Evolutionary conservation across 2,329 filamentous ascomycete species (phyloP), one percentile per base, ranked within the genome.

Genomic region (Rhynchosporium agropyri): DNA sequence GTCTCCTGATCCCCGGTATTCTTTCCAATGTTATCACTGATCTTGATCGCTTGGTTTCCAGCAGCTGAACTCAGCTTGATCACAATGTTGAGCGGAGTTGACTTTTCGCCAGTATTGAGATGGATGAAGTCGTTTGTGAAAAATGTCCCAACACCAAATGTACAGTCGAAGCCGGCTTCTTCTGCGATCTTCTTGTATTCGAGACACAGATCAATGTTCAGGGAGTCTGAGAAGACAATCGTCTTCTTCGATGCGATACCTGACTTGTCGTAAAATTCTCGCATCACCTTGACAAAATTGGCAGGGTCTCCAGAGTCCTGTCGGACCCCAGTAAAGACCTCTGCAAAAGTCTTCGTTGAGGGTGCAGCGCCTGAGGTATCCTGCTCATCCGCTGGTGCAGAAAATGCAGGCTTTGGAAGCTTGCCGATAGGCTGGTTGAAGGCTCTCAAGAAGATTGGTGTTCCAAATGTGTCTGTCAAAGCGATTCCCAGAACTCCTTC

Each of bases 391-490:
- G 36, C 42, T 8, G 36, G 1, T 20, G 57, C 48, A 63, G 51
- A 29, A 42, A 48, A 26, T 20, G 58, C 46, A 53, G 82, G 82
- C 28, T 60, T 50, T 20, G 58, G 58, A 15, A 53, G 13, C 31
- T 60, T 46, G 13, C 58, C 58, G 36, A 88, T 81, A 1, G 87
- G 86, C 73, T 87, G 85, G 70, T 85, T 87, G 79, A 99, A 99
- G 0, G 91, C 88, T 65, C 87, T 85, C 57, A 99, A 82, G 77
- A 99, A 99, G 53, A 90, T 86, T 4, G 89, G 88, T 0, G 95
- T 99, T 53, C 95, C 95, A 72, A 98, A 98, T 0, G 95, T 99
- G 77, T 99, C 95, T 0, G 95, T 99, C 66, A 99, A 80, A 1
- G 95, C 93, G 69, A 99, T 93, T 5, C 89, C 87, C 38, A 97